A percentile compares a stretch with the other conserved stretches of the same genome.
phyloP scores from a whole-genome alignment of 208 protist species.

The Porcisia hertigi region DNA sequence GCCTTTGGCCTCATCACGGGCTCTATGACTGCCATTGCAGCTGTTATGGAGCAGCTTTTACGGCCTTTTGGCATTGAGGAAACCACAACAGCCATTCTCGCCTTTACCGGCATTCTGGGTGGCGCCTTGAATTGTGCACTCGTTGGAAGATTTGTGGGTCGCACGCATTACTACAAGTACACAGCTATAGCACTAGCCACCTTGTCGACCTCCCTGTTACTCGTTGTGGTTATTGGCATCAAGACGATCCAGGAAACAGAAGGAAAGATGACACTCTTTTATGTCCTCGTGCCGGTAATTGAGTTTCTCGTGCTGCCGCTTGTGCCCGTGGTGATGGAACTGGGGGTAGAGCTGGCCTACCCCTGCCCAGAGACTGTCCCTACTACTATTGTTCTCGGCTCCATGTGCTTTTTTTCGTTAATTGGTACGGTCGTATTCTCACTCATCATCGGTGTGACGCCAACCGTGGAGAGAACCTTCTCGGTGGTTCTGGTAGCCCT shows the following conservation, averaged over 20 bases:
- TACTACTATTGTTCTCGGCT: constrained; percentile 33
- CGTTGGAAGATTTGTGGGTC: constrained; percentile 36
- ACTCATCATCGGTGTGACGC: constrained; percentile 40
- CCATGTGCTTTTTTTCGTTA: constrained; percentile 46
- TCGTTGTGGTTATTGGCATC: constrained; percentile 12
- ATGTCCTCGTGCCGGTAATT: constrained; percentile 42
- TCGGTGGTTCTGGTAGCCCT: constrained; percentile 35
- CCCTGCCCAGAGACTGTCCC: constrained; percentile 43
- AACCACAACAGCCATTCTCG: constrained; percentile 36
- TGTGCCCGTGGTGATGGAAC: constrained; percentile 54
- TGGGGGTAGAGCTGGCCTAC: constrained; percentile 61
- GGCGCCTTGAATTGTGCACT: constrained; percentile 40
- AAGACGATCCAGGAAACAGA: constrained; percentile 9
- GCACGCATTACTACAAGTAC: constrained; percentile 39
- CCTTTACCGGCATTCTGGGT: constrained; percentile 47
- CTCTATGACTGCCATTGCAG: constrained; percentile 37
- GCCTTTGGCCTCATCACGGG: constrained; percentile 47
- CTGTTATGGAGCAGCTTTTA: constrained; percentile 46
- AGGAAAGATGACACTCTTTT: constrained; percentile 14
- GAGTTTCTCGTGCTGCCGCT: constrained; percentile 43
- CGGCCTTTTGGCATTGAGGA: constrained; percentile 50
- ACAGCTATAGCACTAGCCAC: constrained; percentile 20
- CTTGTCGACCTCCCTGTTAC: constrained; percentile 19
- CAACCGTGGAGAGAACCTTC: constrained; percentile 28
- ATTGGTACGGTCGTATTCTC: constrained; percentile 48